A percentile compares a stretch with the other conserved stretches of the same genome.
These are phyloP conservation scores for Penicillium janthinellum DNA, from an alignment of 2,329 filamentous ascomycete genomes.

Conservation along the genomic window DNA sequence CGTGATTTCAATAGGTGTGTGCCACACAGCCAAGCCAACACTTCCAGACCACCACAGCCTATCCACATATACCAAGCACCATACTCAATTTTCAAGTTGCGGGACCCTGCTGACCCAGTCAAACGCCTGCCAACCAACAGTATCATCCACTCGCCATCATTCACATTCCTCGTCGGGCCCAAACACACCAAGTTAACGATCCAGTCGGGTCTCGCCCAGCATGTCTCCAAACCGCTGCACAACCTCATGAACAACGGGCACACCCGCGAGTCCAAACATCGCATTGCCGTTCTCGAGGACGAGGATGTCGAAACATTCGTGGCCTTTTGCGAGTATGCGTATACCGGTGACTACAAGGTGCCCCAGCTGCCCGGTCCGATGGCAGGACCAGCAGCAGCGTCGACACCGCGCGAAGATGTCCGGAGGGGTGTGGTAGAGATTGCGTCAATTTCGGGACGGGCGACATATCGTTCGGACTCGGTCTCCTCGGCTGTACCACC, in stretches of 20 bases:
- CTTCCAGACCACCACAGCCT: neutral
- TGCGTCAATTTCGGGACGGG: slow-evolving; percentile 11
- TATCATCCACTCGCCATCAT: slow-evolving; percentile 48
- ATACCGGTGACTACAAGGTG: slow-evolving; percentile 51
- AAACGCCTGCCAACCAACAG: slow-evolving; percentile 29
- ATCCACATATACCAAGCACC: neutral
- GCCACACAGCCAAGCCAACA: neutral
- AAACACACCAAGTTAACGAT: slow-evolving; percentile 50
- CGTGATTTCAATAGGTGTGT: slow-evolving; percentile 41
- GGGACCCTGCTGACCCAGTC: slow-evolving; percentile 4
- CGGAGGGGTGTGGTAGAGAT: slow-evolving; percentile 17
- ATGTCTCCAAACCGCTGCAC: slow-evolving; percentile 48
- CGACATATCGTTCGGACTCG: slow-evolving; percentile 24
- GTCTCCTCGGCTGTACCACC: slow-evolving; percentile 32
- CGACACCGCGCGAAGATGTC: slow-evolving; percentile 20
- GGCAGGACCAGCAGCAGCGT: neutral
- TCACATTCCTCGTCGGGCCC: slow-evolving; percentile 51
- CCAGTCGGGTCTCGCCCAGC: slow-evolving; percentile 48
- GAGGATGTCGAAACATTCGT: slow-evolving; percentile 53
- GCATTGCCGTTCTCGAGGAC: slow-evolving; percentile 48
- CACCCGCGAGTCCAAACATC: slow-evolving; percentile 48
- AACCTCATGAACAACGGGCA: slow-evolving; percentile 50
- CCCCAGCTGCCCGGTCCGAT: slow-evolving; percentile 28
- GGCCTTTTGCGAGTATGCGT: slow-evolving; percentile 53
- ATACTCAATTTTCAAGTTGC: neutral